A percentile compares a stretch with the other conserved stretches of the same genome.
Evolutionary conservation across 352 stramenopile species (phyloP).

Genomic region (Peronospora belbahrii): DNA sequence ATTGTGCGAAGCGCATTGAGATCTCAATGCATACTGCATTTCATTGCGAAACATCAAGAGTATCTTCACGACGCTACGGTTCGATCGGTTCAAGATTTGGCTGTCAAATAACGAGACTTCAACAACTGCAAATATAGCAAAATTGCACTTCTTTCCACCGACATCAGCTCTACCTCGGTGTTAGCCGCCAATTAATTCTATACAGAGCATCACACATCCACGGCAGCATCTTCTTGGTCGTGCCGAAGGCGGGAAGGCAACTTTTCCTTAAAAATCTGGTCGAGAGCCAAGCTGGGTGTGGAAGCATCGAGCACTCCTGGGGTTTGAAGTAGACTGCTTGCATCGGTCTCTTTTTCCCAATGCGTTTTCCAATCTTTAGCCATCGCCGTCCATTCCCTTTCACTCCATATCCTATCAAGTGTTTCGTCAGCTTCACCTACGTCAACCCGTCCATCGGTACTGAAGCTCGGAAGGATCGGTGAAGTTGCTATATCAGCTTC

Average conservation of each 20-base stretch:
- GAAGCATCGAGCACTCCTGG: slow-evolving; percentile 30
- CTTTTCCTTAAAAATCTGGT: slow-evolving; percentile 75
- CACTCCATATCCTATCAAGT: slow-evolving; percentile 31
- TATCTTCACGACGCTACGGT: background rate
- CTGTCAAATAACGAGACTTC: slow-evolving; percentile 32
- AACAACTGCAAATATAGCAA: slow-evolving; percentile 34
- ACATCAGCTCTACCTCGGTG: slow-evolving; percentile 12
- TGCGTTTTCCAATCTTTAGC: slow-evolving; percentile 41
- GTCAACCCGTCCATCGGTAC: slow-evolving; percentile 9
- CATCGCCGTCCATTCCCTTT: slow-evolving; percentile 36
- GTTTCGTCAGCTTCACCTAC: slow-evolving; percentile 8
- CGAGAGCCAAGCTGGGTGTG: slow-evolving; percentile 33
- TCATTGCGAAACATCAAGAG: background rate
- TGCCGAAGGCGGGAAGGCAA: slow-evolving; percentile 56
- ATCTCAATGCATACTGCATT: slow-evolving; percentile 26
- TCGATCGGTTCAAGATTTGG: slow-evolving; percentile 28
- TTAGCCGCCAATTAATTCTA: background rate
- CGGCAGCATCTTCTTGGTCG: slow-evolving; percentile 58
- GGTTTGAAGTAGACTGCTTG: slow-evolving; percentile 23
- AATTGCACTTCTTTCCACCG: slow-evolving; percentile 36
- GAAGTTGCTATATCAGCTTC: slow-evolving; percentile 9
- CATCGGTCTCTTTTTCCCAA: slow-evolving; percentile 41
- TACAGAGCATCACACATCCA: slow-evolving; percentile 41
- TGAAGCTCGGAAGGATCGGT: slow-evolving; percentile 12
- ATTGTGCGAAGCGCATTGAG: slow-evolving; percentile 27